phyloP scores from a whole-genome alignment of 371 early-diverging fungal species.

The Thermomucor indicae-seudaticae region DNA sequence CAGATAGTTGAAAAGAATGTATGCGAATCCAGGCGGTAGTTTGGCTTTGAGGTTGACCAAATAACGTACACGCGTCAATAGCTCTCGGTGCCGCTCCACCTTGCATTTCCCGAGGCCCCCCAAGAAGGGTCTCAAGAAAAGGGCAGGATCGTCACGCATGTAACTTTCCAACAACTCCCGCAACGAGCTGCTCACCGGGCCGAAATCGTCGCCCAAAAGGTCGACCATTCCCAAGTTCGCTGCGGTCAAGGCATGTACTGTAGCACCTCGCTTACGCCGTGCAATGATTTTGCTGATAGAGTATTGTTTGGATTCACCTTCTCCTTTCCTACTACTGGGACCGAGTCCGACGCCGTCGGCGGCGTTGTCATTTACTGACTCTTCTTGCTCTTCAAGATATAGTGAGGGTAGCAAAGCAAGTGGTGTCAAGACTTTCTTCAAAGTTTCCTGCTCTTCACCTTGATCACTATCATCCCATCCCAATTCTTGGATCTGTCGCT shows the following conservation, averaged over 20 bases:
- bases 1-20: conserved; percentile 60
- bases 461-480: conserved; percentile 63
- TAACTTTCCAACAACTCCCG: conserved; percentile 47
- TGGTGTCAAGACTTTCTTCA: conserved; percentile 48
- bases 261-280: conserved; percentile 35
- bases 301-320: conserved; percentile 7
- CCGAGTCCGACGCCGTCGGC: background rate
- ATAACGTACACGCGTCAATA: conserved; percentile 42
- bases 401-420: conserved; percentile 50
- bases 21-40: conserved; percentile 55
- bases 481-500: conserved; percentile 54
- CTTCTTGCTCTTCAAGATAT: conserved; percentile 51
- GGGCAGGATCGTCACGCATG: conserved; percentile 56
- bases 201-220: conserved; percentile 45
- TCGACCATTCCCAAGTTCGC: conserved; percentile 50
- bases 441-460: conserved; percentile 46
- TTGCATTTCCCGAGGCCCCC: conserved; percentile 48
- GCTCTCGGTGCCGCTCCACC: conserved; percentile 28
- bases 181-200: conserved; percentile 41
- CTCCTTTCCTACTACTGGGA: background rate
- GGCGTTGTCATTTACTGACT: conserved; percentile 22
- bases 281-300: conserved; percentile 27
- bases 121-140: conserved; percentile 55
- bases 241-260: conserved; percentile 45
- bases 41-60: conserved; percentile 51